Percentiles rank a stretch among this genome's conserved stretches.
Evolutionary conservation across 1,284 basidiomycete genomes (phyloP).

Genomic region (Rhizoctonia solani): DNA sequence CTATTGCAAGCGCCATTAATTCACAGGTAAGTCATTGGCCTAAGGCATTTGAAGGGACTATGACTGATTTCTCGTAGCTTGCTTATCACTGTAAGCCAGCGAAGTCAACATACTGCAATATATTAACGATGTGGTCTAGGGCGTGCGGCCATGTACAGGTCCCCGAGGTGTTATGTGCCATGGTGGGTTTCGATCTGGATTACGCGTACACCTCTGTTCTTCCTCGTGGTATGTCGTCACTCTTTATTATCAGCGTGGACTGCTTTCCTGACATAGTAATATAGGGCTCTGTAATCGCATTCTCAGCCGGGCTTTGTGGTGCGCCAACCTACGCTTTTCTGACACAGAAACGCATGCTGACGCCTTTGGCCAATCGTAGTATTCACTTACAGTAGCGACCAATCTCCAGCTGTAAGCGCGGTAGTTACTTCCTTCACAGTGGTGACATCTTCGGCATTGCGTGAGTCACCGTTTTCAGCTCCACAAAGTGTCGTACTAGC

Average conservation of each 20-base stretch:
- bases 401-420: constrained; percentile 1
- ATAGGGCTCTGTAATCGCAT: constrained; percentile 37
- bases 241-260: neutral
- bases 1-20: constrained; percentile 74
- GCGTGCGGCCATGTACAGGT: constrained; percentile 64
- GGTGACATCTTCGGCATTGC: constrained; percentile 32
- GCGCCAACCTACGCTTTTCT: no score
- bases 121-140: constrained; percentile 6
- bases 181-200: constrained; percentile 82
- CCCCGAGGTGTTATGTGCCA: constrained; percentile 65
- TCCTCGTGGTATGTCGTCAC: constrained; percentile 8
- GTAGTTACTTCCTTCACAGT: constrained; percentile 35
- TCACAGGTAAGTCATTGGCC: constrained; percentile 53
- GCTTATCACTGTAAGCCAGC: constrained; percentile 37
- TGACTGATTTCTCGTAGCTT: constrained; percentile 18
- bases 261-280: neutral
- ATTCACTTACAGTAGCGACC: constrained; percentile 34
- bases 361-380: neutral
- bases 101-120: neutral
- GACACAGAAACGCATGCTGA: neutral
- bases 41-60: neutral
- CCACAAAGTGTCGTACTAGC: neutral
- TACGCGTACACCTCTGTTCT: constrained; percentile 37
- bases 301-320: constrained; percentile 38
- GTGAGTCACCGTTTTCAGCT: constrained; percentile 10